Percentiles rank a stretch among this genome's conserved stretches.
Evolutionary conservation across 2,329 filamentous ascomycete genomes (phyloP).

Genomic region (Myriangium duriaei): DNA sequence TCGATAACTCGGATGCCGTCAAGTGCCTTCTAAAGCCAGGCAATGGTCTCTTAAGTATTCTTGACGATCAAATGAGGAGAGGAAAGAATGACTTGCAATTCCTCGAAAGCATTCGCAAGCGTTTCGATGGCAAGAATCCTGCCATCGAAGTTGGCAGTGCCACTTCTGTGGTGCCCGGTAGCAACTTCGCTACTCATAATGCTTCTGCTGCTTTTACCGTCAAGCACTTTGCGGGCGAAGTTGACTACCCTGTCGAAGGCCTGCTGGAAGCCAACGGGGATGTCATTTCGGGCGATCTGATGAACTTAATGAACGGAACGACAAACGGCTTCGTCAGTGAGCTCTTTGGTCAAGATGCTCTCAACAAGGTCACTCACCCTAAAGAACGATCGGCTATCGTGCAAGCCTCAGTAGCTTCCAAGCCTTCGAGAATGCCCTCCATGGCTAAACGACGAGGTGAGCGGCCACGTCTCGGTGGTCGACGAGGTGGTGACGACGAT

Average conservation of each 20-base stretch:
- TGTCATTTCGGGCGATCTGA: slow-evolving; percentile 85
- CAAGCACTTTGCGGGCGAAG: slow-evolving; percentile 90
- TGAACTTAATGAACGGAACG: slow-evolving; percentile 82
- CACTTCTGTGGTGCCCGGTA: slow-evolving; percentile 67
- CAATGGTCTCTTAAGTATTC: slow-evolving; percentile 83
- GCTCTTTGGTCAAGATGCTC: slow-evolving; percentile 88
- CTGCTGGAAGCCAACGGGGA: slow-evolving; percentile 93
- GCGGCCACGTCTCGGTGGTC: slow-evolving; percentile 33
- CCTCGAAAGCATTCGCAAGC: slow-evolving; percentile 77
- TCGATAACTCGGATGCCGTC: slow-evolving; percentile 92
- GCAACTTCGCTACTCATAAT: slow-evolving; percentile 81
- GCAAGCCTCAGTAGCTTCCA: slow-evolving; percentile 92
- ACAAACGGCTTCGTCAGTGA: slow-evolving; percentile 81
- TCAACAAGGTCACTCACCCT: slow-evolving; percentile 88
- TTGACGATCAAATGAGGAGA: slow-evolving; percentile 89
- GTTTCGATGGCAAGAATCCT: slow-evolving; percentile 88
- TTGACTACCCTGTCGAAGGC: slow-evolving; percentile 81
- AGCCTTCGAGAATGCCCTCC: slow-evolving; percentile 82
- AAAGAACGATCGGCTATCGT: slow-evolving; percentile 82
- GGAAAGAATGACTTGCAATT: slow-evolving; percentile 82
- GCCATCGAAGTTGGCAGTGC: slow-evolving; percentile 69
- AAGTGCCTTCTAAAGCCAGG: slow-evolving; percentile 82
- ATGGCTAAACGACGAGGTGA: slow-evolving; percentile 71
- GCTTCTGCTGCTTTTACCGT: slow-evolving; percentile 72
- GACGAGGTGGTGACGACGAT: slow-evolving; percentile 26